These are phyloP conservation scores for Medakamo hakoo DNA, from an alignment of 139 green algal genomes.

Conservation along the genomic window DNA sequence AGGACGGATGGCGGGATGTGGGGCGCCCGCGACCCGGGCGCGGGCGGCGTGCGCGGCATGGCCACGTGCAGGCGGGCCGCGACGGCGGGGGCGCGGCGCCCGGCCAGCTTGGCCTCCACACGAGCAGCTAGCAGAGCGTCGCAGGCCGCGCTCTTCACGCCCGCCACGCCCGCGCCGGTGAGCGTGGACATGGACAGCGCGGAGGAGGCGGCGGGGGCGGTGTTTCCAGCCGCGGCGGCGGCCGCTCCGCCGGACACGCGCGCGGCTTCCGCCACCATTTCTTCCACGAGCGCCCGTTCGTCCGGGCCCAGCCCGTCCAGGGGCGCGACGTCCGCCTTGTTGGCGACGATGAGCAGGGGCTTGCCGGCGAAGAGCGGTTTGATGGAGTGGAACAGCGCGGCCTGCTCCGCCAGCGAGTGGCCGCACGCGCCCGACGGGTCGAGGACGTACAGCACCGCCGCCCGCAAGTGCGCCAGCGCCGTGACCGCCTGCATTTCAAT, in stretches of 20 bases:
- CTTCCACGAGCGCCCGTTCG: constrained; percentile 53
- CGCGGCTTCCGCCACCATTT: constrained; percentile 58
- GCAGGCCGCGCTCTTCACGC: constrained; percentile 77
- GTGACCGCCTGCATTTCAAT: constrained; percentile 98
- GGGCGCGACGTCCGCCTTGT: constrained; percentile 62
- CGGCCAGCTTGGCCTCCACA: constrained; percentile 82
- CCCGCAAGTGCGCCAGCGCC: constrained; percentile 90
- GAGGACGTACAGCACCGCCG: constrained; percentile 91
- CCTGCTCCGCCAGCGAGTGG: constrained; percentile 86
- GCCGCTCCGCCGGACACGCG: constrained; percentile 13
- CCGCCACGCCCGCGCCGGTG: constrained; percentile 75
- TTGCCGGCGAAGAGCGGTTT: constrained; percentile 98
- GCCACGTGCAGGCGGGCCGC: background rate
- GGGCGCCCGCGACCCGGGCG: too few species aligned
- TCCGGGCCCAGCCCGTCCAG: constrained; percentile 22
- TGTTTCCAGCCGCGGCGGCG: constrained; percentile 6
- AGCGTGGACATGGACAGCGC: constrained; percentile 82
- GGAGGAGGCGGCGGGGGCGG: constrained; percentile 16
- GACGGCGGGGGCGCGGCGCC: background rate
- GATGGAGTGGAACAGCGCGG: constrained; percentile 91
- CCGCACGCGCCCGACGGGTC: constrained; percentile 91
- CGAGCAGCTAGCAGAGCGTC: constrained; percentile 75
- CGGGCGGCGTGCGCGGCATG: background rate
- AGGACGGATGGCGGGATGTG: background rate
- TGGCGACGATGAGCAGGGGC: constrained; percentile 87